A percentile compares a stretch with the other conserved stretches of the same genome.
phyloP scores from a whole-genome alignment of 1,284 basidiomycete species.

The Puccinia triticina region DNA sequence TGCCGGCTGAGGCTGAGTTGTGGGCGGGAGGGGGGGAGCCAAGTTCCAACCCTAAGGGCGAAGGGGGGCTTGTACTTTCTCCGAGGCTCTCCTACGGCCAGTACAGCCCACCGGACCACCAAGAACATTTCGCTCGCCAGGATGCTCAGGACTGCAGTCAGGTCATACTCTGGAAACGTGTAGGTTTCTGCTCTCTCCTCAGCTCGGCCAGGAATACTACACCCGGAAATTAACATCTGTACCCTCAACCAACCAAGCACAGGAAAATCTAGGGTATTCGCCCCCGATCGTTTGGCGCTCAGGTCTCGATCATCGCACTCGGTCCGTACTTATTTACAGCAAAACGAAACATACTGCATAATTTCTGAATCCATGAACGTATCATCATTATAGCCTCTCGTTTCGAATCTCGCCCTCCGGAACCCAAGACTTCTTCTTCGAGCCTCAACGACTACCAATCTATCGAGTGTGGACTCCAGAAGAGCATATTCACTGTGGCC shows the following conservation, averaged over 20 bases:
- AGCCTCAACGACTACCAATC: neutral
- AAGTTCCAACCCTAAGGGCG: too few relatives aligned
- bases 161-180: neutral
- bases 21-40: too few relatives aligned
- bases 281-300: neutral
- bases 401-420: conserved; percentile 2
- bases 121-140: neutral
- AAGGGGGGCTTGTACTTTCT: too few relatives aligned
- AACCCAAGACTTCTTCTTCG: neutral
- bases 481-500: conserved; percentile 33
- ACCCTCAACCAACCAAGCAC: conserved; percentile 14
- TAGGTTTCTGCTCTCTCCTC: neutral
- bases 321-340: neutral
- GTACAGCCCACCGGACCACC: too few relatives aligned
- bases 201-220: neutral
- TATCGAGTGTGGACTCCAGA: neutral
- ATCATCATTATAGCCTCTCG: neutral
- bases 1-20: too few relatives aligned
- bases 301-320: neutral
- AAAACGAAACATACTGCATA: neutral
- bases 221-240: neutral
- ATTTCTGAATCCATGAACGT: neutral
- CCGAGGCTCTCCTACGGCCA: too few relatives aligned
- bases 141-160: neutral
- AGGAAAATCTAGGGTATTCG: conserved; percentile 1